Evolutionary conservation across 2,329 filamentous ascomycete species (phyloP), one percentile per base, ranked within the genome.

Genomic region (Elsinoe necatrix): DNA sequence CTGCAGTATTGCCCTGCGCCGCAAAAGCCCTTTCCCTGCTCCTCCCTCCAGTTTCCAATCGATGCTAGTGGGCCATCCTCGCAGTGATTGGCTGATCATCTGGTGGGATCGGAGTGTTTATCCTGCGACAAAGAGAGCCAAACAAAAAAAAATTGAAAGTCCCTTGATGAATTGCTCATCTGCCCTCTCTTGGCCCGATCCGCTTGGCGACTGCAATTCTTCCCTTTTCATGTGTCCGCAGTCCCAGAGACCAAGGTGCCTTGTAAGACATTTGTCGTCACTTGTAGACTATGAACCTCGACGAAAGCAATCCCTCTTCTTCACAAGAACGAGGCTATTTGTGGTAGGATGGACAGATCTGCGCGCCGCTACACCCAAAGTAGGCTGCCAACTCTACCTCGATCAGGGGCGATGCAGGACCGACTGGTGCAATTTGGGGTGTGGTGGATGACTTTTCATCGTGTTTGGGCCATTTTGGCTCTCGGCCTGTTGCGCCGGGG

Each of bases 191-290:
- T 23, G n/a, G 23, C 48, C 20, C 48, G 48, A 52, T 52, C 48
- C 9, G 16, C 23, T n/a, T n/a, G n/a, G n/a, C n/a, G n/a, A 37
- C 9, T 27, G 27, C 16, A 9, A 34, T 52, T 52, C 31, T 52
- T 27, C 27, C 29, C 37, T 52, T 52, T 23, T 29, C n/a, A n/a
- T n/a, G 20, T 37, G 18, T 14, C 31, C 31, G 34, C 34, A n/a
- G 2, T 14, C 14, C 23, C 34, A 37, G 18, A 23, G 48, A 12
- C 37, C 29, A 20, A 21, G 21, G 41, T 37, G 14, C 8, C 29
- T 29, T 35, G 16, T 31, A 52, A 52, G 48, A 52, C 48, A 52
- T 52, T 37, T 37, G 48, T 52, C 48, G 48, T 52, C 48, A 52
- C 48, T 37, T 9, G 43, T 34, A 48, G 23, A n/a, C 5, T 29